A percentile compares a stretch with the other conserved stretches of the same genome.
phyloP scores from a whole-genome alignment of 2,329 filamentous ascomycete species.

The Xylariales sp. region DNA sequence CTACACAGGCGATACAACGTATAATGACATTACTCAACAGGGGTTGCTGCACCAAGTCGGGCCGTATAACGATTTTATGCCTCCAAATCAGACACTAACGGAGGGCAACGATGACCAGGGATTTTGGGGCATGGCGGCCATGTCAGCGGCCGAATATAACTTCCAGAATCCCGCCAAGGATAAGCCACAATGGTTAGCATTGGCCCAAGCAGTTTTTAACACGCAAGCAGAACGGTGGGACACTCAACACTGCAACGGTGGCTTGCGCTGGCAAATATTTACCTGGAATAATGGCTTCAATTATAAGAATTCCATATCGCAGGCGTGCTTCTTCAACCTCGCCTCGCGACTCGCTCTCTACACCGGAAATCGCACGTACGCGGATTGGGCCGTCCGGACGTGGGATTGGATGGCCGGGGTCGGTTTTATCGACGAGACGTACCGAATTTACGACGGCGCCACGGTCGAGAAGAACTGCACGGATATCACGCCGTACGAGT shows the following conservation, averaged over 20 bases:
- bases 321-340: conserved; percentile 71
- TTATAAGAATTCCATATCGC: conserved; percentile 77
- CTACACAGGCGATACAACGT: conserved; percentile 78
- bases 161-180: conserved; percentile 69
- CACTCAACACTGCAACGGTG: conserved; percentile 73
- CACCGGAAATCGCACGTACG: conserved; percentile 81
- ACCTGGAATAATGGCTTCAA: conserved; percentile 83
- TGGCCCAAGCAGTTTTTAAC: conserved; percentile 85
- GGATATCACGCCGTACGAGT: conserved; percentile 70
- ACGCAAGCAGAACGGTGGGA: conserved; percentile 82
- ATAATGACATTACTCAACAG: conserved; percentile 74
- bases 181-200: conserved; percentile 74
- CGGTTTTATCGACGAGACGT: conserved; percentile 69
- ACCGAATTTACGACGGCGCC: conserved; percentile 72
- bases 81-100: conserved; percentile 74
- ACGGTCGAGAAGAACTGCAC: conserved; percentile 69
- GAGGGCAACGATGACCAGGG: conserved; percentile 81
- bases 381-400: conserved; percentile 78
- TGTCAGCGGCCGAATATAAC: conserved; percentile 76
- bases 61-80: conserved; percentile 80
- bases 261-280: conserved; percentile 87
- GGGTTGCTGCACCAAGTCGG: conserved; percentile 82
- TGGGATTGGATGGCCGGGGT: conserved; percentile 75
- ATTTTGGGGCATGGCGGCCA: conserved; percentile 78
- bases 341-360: conserved; percentile 78